Evolutionary conservation across 345 rosid species (phyloP), one percentile per base, ranked within the genome.

Genomic region (Salix dunnii): DNA sequence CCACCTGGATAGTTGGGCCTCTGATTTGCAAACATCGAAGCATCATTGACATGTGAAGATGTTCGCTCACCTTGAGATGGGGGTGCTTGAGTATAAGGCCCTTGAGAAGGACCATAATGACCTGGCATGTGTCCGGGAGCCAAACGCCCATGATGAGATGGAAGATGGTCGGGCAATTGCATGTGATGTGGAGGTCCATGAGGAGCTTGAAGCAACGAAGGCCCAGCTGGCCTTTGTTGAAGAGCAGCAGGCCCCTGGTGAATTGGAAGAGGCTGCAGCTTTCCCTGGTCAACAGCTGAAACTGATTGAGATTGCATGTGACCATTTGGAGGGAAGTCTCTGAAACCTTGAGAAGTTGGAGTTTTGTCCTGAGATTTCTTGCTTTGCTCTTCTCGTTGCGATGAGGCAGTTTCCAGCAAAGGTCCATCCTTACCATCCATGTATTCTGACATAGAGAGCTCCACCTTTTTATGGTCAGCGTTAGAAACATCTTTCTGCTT

Each of bases 221-320:
- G 83, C 9, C 80, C 84, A 75, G 74, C 63, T 71, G 87, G 83
- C 76, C 81, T 78, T 79, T 81, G 89, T 53, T 85, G 90, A 61
- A 73, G 74, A 67, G 48, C 69, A 72, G 84, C 76, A 38, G 83
- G 76, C 23, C 83, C 88, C 35, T 66, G 42, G 53, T 75, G 74
- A 35, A 62, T 70, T 49, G 67, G 74, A 17, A 73, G 67, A 30
- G 84, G 67, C 38, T 78, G 78, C 67, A 78, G 81, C 74, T 76
- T 77, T 79, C 72, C 81, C 51, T 68, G 83, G 42, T 79, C 82
- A 82, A 58, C 23, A 33, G n/a, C 23, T 17, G 55, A 51, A 25
- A 10, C 74, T 18, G 42, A 16, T 38, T 68, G 78, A 68, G 77
- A 79, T 63, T 80, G 82, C 46, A 73, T 25, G 73, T 85, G 87